Base-by-base conservation (phyloP, 306 rosid genomes). In the Casuarina cunninghamiana region DNA sequence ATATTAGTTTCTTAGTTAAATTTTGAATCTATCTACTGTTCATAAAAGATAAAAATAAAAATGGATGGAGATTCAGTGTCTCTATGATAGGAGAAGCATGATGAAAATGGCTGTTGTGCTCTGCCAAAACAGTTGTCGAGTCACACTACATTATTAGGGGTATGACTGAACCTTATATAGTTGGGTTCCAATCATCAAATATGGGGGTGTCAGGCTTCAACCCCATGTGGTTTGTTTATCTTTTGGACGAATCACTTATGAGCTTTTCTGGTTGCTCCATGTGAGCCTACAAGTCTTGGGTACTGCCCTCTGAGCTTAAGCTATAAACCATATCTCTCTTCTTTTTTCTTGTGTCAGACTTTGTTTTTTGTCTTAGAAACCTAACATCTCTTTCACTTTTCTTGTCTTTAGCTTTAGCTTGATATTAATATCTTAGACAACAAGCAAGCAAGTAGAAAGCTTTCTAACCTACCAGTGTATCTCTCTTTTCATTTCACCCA, bases 151-250 rank as follows among this genome's bases (percentile, higher is more conserved):
- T 43, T 26, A 26, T 3, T 43, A 43, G 4, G 6, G 4, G 6
- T 43, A 13, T 63, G 10, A 38, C 2, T 62, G 26, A 21, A 10
- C 3, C 21, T 63, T 4, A 12, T 16, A 54, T 63, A 69, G 78
- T 55, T 77, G 79, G 85, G 78, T 73, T 82, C 75, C 78, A 82
- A 73, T 73, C 78, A 67, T 55, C 69, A 72, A 80, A 79, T 60
- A 58, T 55, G 55, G 21, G 41, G 69, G 85, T 71, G 72, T 86
- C 79, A 66, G 77, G 86, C 86, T 82, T 87, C 83, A 58, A 86
- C 86, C 84, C 86, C 90, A 86, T 79, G 89, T 86, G 90, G 75
- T 81, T 75, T 83, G 87, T 79, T 75, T 83, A 86, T 88, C 85
- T 72, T 61, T 44, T n/a, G 70, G 62, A 53, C 53, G 57, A 55